These are phyloP conservation scores for Podaxis carcinomalis DNA, from an alignment of 768 basidiomycete species.

Conservation along the genomic window DNA sequence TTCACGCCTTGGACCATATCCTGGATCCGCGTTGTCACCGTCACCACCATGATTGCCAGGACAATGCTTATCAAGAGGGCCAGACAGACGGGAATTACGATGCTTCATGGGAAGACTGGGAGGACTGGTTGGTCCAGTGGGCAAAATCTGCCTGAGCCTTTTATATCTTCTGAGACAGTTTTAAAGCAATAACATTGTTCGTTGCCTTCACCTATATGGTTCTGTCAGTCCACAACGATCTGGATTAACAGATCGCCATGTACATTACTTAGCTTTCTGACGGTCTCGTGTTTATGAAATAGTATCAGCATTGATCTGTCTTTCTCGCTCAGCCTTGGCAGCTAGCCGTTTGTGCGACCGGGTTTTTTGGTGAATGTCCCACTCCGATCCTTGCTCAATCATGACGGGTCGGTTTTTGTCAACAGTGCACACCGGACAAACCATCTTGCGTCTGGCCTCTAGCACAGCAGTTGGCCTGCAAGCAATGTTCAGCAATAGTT, in stretches of 20 bases:
- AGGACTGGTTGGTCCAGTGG: constrained; percentile 49
- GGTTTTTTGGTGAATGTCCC: constrained; percentile 55
- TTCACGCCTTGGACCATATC: constrained; percentile 42
- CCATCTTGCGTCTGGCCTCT: constrained; percentile 47
- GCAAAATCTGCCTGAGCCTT: constrained; percentile 18
- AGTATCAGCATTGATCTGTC: not conserved
- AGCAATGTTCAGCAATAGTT: constrained; percentile 2
- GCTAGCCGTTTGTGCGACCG: constrained; percentile 50
- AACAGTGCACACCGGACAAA: constrained; percentile 61
- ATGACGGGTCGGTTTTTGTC: constrained; percentile 61
- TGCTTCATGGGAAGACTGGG: constrained; percentile 35
- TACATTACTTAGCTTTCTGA: not conserved
- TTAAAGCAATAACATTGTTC: not conserved
- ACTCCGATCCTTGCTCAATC: constrained; percentile 48
- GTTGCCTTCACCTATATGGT: not conserved
- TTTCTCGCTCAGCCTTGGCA: constrained; percentile 19
- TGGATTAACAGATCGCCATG: not conserved
- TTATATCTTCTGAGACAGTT: not conserved
- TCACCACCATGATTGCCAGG: constrained; percentile 6
- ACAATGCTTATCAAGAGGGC: not conserved
- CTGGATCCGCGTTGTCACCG: constrained; percentile 33
- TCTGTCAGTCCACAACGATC: not conserved
- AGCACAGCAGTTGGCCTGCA: constrained; percentile 56
- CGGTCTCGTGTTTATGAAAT: constrained; percentile 20
- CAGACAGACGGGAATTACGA: constrained; percentile 8